Base-by-base conservation (phyloP, 805 yeast species). In the Blastobotrys chiropterorum region DNA sequence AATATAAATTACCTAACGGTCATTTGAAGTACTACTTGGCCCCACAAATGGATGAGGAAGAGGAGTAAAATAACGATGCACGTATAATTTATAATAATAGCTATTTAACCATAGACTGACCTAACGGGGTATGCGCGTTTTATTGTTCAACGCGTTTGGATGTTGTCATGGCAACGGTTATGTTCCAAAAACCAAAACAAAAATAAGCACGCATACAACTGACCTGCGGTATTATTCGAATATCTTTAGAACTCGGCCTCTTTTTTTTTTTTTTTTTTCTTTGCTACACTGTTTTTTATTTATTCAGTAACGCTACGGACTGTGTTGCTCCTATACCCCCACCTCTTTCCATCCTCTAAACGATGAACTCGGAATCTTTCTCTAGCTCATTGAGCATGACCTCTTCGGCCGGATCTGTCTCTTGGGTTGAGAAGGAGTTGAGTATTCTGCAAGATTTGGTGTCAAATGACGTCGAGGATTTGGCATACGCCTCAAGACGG, bases 11-110 rank as follows among this genome's bases (percentile, higher is more conserved):
- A 66, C 83, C 89, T 56, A 86, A 92, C 69, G 99, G 99, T 50
- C 87, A 88, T 72, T 76, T 94, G 69, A 85, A 96, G 69, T 94
- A 86, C 80, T 94, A 87, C 80, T 79, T 94, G 69, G 99, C 99
- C 62, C 99, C 99, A 54, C 92, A 94, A 78, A 89, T 94, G 68
- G 96, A 86, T 59, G 98, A 90, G 58, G 96, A 87, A 58, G 94
- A 86, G 59, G 54, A 20, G 26, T 42, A 17, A 14, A 6, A 41
- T 15, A 15, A 44, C 43, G 38, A 47, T 34, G 21, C 6, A 19
- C 15, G 48, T 14, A 19, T 43, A n/a, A 31, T 26, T 45, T 21
- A 19, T n/a, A 11, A 31, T 21, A 26, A 21, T 46, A n/a, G n/a
- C n/a, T 46, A 30, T 16, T n/a, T 46, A 17, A 19, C 7, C 20